Conservation (phyloP, 2,329 filamentous ascomycete genomes). For the Ilyonectria robusta region DNA sequence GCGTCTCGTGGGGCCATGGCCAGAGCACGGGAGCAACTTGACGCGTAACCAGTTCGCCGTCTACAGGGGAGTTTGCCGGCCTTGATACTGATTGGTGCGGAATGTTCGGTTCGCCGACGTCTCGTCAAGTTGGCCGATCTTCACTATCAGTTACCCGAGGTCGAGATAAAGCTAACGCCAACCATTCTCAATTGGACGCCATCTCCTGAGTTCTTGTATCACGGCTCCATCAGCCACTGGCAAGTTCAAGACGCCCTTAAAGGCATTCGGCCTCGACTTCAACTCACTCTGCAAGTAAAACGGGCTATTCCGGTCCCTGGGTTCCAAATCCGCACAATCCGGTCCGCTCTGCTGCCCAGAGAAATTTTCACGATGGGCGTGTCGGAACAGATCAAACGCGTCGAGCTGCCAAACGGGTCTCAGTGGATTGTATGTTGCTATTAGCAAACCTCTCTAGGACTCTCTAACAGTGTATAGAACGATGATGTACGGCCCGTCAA, state of each 20-base stretch:
- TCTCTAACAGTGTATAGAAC: slow-evolving; percentile 52
- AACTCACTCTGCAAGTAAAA: too few species aligned
- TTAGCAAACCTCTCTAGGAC: neutral
- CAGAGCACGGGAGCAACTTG: too few species aligned
- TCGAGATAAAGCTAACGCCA: slow-evolving; percentile 8
- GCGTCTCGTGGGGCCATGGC: too few species aligned
- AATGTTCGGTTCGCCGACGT: neutral
- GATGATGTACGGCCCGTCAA: slow-evolving; percentile 66
- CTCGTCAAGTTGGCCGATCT: neutral
- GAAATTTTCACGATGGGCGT: slow-evolving; percentile 39
- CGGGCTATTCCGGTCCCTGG: neutral
- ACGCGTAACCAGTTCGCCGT: slow-evolving; percentile 18
- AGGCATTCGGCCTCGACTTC: slow-evolving; percentile 8
- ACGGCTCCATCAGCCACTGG: neutral
- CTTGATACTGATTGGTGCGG: neutral
- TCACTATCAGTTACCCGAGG: neutral
- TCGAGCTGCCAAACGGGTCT: slow-evolving; percentile 50
- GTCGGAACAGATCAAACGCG: slow-evolving; percentile 42
- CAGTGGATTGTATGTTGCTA: slow-evolving; percentile 50
- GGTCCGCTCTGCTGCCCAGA: neutral
- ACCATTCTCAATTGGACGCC: slow-evolving; percentile 1
- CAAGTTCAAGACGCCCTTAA: slow-evolving; percentile 12
- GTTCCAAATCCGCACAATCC: too few species aligned
- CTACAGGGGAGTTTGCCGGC: slow-evolving; percentile 25
- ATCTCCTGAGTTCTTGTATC: slow-evolving; percentile 1